Percentiles rank a stretch among this genome's conserved stretches.
phyloP scores from a whole-genome alignment of 2,329 filamentous ascomycete species.

The Botrytis elliptica region DNA sequence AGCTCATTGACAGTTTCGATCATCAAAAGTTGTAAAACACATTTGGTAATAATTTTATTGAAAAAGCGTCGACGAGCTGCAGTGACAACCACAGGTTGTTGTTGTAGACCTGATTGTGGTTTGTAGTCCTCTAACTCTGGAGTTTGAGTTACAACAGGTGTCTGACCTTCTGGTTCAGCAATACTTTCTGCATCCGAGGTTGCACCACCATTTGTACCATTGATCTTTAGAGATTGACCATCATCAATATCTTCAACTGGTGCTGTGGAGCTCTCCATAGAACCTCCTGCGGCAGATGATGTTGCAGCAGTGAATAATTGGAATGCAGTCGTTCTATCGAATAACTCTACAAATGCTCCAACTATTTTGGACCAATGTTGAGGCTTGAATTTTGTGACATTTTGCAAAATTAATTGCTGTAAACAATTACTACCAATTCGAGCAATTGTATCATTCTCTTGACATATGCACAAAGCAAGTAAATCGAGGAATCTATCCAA shows the following conservation, averaged over 20 bases:
- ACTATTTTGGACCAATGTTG: constrained; percentile 95
- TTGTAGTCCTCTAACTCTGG: constrained; percentile 73
- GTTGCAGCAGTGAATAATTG: constrained; percentile 87
- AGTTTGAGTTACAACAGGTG: constrained; percentile 30
- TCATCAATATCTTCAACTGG: constrained; percentile 35
- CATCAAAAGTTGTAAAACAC: constrained; percentile 95
- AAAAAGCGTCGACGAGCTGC: constrained; percentile 92
- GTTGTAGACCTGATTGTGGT: constrained; percentile 71
- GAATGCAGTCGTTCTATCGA: constrained; percentile 89
- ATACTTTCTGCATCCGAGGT: constrained; percentile 36
- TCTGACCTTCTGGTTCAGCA: constrained; percentile 37
- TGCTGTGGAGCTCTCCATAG: constrained; percentile 48
- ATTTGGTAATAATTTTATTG: constrained; percentile 98
- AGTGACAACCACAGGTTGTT: constrained; percentile 88
- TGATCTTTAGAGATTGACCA: constrained; percentile 61
- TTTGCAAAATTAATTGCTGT: constrained; percentile 93
- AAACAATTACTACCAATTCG: constrained; percentile 97
- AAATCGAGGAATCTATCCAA: constrained; percentile 95
- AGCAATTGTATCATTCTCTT: constrained; percentile 98
- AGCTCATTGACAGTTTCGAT: constrained; percentile 99
- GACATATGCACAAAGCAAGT: constrained; percentile 92
- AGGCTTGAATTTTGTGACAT: constrained; percentile 84
- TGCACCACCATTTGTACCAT: constrained; percentile 48
- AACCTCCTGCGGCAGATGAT: constrained; percentile 52
- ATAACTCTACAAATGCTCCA: constrained; percentile 91